Evolutionary conservation across 2,329 filamentous ascomycete species (phyloP).

Genomic region (Cercospora nicotianae): DNA sequence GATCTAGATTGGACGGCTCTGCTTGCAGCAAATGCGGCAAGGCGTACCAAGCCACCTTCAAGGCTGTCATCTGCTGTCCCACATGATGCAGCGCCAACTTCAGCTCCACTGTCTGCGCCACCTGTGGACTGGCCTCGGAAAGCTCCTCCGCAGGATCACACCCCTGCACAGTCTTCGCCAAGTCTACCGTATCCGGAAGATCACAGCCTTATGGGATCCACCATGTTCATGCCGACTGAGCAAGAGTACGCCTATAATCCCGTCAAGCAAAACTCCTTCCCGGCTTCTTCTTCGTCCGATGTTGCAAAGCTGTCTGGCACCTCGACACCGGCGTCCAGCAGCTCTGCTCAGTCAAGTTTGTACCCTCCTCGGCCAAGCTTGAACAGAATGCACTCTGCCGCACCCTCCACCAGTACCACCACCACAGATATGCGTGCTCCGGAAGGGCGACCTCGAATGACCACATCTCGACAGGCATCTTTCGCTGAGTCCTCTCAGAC

Average conservation of each 20-base stretch:
- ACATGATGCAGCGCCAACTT: constrained; percentile 19
- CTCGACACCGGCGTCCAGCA: constrained; percentile 10
- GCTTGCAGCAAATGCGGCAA: constrained; percentile 32
- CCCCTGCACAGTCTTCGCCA: constrained; percentile 35
- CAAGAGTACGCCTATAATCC: constrained; percentile 43
- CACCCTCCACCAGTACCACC: background rate
- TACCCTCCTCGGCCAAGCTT: constrained; percentile 12
- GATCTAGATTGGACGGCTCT: constrained; percentile 37
- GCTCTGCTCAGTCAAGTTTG: constrained; percentile 10
- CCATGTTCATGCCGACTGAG: constrained; percentile 47
- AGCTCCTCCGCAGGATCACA: constrained; percentile 24
- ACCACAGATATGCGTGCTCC: constrained; percentile 11
- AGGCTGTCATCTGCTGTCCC: constrained; percentile 29
- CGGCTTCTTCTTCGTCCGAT: constrained; percentile 1
- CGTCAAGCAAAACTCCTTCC: constrained; percentile 16
- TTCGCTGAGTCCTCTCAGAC: constrained; percentile 31
- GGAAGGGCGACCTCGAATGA: constrained; percentile 13
- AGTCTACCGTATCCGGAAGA: constrained; percentile 50
- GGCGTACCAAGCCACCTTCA: constrained; percentile 31
- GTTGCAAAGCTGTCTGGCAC: background rate
- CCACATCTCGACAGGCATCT: constrained; percentile 22
- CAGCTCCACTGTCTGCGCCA: background rate
- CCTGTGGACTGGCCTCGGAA: constrained; percentile 2
- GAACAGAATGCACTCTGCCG: constrained; percentile 18
- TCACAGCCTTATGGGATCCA: constrained; percentile 34